phyloP scores from a whole-genome alignment of 163 green algal species.

The Coccomyxa subellipsoidea region DNA sequence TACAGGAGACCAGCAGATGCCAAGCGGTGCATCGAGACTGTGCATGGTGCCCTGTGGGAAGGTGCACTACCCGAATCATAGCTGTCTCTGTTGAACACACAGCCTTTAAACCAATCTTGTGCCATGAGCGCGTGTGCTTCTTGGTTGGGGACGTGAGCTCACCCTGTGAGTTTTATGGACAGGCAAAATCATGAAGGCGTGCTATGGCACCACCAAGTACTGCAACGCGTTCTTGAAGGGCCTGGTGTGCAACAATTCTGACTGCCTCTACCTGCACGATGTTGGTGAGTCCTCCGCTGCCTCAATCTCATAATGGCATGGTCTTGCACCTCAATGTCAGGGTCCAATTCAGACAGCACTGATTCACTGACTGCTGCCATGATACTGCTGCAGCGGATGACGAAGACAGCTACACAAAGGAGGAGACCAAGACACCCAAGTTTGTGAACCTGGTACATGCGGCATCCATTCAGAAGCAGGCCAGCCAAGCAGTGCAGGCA shows the following conservation, averaged over 20 bases:
- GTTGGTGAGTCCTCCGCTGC: constrained; percentile 51
- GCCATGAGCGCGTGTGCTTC: too few relatives aligned
- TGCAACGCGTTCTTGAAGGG: constrained; percentile 92
- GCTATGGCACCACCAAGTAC: constrained; percentile 95
- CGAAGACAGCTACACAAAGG: constrained; percentile 82
- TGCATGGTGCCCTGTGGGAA: constrained; percentile 75
- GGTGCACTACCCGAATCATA: constrained; percentile 36
- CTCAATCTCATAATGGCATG: too few relatives aligned
- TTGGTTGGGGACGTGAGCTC: neutral
- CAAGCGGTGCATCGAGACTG: constrained; percentile 72
- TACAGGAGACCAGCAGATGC: constrained; percentile 77
- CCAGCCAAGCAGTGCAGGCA: neutral
- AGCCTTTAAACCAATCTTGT: too few relatives aligned
- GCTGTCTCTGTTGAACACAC: too few relatives aligned
- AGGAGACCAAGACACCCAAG: constrained; percentile 51
- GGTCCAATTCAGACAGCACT: too few relatives aligned
- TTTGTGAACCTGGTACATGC: constrained; percentile 28
- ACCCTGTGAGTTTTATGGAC: neutral
- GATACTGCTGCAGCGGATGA: constrained; percentile 41
- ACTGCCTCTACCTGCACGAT: constrained; percentile 95
- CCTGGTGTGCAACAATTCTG: constrained; percentile 79
- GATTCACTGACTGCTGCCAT: neutral
- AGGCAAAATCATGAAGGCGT: constrained; percentile 68
- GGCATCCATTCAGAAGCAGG: constrained; percentile 20
- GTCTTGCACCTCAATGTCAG: too few relatives aligned